phyloP scores from a whole-genome alignment of 441 rosid genomes.

The Croton setiger region DNA sequence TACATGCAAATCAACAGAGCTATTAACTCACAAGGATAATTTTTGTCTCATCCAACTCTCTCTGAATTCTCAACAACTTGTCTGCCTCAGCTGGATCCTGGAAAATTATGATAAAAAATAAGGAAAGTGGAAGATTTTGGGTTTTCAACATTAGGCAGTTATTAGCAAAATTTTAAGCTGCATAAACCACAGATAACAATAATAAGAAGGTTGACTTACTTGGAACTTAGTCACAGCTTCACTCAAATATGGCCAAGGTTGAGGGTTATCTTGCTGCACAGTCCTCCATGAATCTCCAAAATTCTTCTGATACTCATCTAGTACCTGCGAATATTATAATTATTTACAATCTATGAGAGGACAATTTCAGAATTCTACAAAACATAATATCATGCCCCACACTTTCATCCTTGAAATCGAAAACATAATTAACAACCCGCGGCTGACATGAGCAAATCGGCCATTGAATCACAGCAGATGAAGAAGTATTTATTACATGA shows the following conservation, averaged over 20 bases:
- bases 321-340: conserved; percentile 41
- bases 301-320: conserved; percentile 91
- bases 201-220: conserved; percentile 34
- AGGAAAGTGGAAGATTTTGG: not conserved
- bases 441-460: not conserved
- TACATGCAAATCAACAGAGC: conserved; percentile 10
- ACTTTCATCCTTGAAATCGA: not conserved
- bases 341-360: conserved; percentile 7
- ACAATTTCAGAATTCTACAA: not conserved
- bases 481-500: not conserved
- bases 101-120: conserved; percentile 8
- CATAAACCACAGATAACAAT: not conserved
- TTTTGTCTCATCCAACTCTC: conserved; percentile 97
- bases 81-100: conserved; percentile 99
- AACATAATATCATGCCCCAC: not conserved
- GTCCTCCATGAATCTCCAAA: conserved; percentile 89
- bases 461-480: not conserved
- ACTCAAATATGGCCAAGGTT: conserved; percentile 81
- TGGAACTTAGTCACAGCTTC: conserved; percentile 84
- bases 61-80: conserved; percentile 91
- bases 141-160: not conserved
- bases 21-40: conserved; percentile 79
- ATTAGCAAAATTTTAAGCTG: not conserved
- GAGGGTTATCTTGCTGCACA: conserved; percentile 48
- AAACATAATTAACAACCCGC: not conserved